These are phyloP conservation scores for Debaryomycetaceae sp. DNA, from an alignment of 1,139 yeast genomes.

Conservation along the genomic window DNA sequence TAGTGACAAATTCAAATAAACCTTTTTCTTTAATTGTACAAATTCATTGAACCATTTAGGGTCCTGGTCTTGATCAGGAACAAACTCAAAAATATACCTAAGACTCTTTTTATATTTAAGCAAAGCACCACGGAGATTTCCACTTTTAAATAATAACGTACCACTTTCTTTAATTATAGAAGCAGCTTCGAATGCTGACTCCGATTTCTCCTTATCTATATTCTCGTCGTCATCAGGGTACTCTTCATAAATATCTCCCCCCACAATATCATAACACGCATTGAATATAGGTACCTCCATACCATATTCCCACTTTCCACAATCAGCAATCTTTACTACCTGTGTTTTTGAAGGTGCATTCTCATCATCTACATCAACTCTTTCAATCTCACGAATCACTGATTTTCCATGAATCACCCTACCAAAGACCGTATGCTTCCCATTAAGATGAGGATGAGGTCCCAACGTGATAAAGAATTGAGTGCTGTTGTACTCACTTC, in stretches of 20 bases:
- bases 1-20: conserved; percentile 60
- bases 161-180: conserved; percentile 64
- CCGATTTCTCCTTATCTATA: conserved; percentile 57
- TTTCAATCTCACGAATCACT: conserved; percentile 63
- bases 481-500: conserved; percentile 56
- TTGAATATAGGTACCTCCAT: conserved; percentile 55
- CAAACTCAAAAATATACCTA: conserved; percentile 64
- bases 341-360: conserved; percentile 43
- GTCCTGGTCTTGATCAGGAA: conserved; percentile 68
- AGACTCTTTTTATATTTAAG: conserved; percentile 63
- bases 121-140: conserved; percentile 48
- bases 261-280: conserved; percentile 58
- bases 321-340: conserved; percentile 49
- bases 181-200: conserved; percentile 50
- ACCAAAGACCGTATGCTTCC: conserved; percentile 80
- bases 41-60: conserved; percentile 51
- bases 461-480: conserved; percentile 79
- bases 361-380: conserved; percentile 38
- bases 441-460: conserved; percentile 68
- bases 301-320: conserved; percentile 63
- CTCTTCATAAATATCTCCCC: conserved; percentile 73
- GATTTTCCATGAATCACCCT: conserved; percentile 62
- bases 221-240: conserved; percentile 66
- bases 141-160: conserved; percentile 52
- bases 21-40: conserved; percentile 52